Base-by-base conservation (phyloP, 345 rosid species). In the Pugionium dolabratum region DNA sequence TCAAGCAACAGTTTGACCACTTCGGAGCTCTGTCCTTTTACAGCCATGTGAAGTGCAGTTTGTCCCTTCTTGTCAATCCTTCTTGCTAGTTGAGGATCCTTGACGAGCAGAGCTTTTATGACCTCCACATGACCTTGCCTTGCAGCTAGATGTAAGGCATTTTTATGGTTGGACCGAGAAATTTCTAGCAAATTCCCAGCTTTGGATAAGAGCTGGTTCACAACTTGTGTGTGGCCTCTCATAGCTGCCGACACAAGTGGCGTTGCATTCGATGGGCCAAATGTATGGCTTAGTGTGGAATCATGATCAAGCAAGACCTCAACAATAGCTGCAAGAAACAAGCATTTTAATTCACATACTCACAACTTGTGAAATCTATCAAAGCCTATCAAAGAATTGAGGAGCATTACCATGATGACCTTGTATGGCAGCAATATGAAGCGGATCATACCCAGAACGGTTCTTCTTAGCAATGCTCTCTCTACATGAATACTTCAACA, bases 31-130 rank as follows among this genome's bases (percentile, higher is more conserved):
- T 86, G 94, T 10, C 97, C 97, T 81, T 84, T 94, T 11, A 94
- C 95, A 66, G 99, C 97, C 99, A 88, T 84, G 74, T 94, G 99
- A 76, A 90, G 75, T 31, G 95, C 92, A 37, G 97, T 94, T 79
- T 94, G 97, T 57, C 98, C 96, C 77, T 88, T 93, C 83, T 80
- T 90, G 76, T 94, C 99, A 29, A 86, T 75, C 81, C 97, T 81
- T 45, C 96, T 82, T 2, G 97, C 99, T 72, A 94, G 66, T 42
- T 88, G 99, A 9, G 95, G 75, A 80, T 94, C 99, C 76, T 85
- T 86, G 57, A 51, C 59, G 1, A 94, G 86, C 73, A 94, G 76
- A 61, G 97, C 89, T 63, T 70, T 75, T 31, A 90, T 86, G 51
- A 94, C 75, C 59, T 85, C 97, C 39, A 86, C 90, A 73, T 88